Percentiles rank a stretch among this genome's conserved stretches.
These are phyloP conservation scores for Macrolepiota dolichaula DNA, from an alignment of 768 basidiomycete genomes.

Conservation along the genomic window DNA sequence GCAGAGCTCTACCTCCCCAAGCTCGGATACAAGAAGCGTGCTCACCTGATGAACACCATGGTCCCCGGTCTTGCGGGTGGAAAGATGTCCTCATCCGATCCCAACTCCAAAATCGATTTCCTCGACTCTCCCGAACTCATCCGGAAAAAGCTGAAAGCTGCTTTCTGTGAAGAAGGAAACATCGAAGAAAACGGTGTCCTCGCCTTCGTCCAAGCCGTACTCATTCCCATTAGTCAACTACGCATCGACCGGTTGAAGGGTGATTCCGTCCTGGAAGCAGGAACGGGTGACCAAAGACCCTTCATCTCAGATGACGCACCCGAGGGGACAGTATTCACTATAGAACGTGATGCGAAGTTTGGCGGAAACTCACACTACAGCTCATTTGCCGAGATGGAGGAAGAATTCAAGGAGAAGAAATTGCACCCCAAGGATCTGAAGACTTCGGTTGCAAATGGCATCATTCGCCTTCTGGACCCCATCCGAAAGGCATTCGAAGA, in stretches of 20 bases:
- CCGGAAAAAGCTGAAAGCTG: constrained; percentile 85
- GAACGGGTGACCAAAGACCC: constrained; percentile 51
- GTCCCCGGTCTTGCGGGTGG: constrained; percentile 92
- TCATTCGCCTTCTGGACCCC: constrained; percentile 74
- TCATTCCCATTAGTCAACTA: constrained; percentile 82
- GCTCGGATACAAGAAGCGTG: constrained; percentile 90
- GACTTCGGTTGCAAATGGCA: constrained; percentile 65
- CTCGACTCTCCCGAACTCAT: constrained; percentile 83
- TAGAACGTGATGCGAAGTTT: constrained; percentile 74
- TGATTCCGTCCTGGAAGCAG: constrained; percentile 44
- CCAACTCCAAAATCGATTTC: constrained; percentile 97
- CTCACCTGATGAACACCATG: constrained; percentile 98
- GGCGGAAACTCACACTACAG: constrained; percentile 79
- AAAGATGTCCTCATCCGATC: constrained; percentile 98
- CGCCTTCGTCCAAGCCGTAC: constrained; percentile 79
- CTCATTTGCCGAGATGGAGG: constrained; percentile 61
- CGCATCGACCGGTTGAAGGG: constrained; percentile 57
- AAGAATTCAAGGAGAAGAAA: constrained; percentile 70
- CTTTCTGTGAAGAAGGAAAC: constrained; percentile 94
- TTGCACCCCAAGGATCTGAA: constrained; percentile 93
- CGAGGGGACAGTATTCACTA: constrained; percentile 75
- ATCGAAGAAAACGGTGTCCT: constrained; percentile 85
- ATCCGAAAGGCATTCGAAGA: constrained; percentile 75
- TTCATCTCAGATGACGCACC: constrained; percentile 73
- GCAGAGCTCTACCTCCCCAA: constrained; percentile 94